Evolutionary conservation across 2,329 filamentous ascomycete species (phyloP).

Genomic region (Xenoacremonium recifei): DNA sequence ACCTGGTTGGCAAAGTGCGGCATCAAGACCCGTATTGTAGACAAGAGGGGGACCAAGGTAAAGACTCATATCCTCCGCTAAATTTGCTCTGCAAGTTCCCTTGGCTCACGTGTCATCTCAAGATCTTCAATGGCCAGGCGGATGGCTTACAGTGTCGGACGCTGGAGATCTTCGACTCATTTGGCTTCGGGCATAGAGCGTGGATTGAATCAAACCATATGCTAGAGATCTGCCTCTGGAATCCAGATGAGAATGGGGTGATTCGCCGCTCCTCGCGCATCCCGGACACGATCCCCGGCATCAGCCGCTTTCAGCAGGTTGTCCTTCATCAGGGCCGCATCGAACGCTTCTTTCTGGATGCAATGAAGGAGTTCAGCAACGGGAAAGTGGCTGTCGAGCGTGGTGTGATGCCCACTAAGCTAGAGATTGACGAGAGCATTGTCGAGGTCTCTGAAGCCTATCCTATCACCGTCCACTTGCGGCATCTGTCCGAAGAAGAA

Average conservation of each 20-base stretch:
- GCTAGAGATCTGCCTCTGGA: slow-evolving; percentile 59
- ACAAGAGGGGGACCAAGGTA: slow-evolving; percentile 37
- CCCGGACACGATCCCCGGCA: slow-evolving; percentile 59
- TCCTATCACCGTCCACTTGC: not conserved
- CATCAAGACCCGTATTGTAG: slow-evolving; percentile 42
- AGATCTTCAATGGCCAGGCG: slow-evolving; percentile 44
- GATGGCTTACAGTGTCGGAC: slow-evolving; percentile 59
- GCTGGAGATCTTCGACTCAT: slow-evolving; percentile 69
- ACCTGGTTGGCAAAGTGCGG: slow-evolving; percentile 42
- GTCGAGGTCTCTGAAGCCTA: not conserved
- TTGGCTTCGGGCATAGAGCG: slow-evolving; percentile 62
- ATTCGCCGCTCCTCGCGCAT: slow-evolving; percentile 60
- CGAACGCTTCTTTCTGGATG: not conserved
- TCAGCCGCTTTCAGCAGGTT: slow-evolving; percentile 63
- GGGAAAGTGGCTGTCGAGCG: not conserved
- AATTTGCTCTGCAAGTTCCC: slow-evolving; percentile 28
- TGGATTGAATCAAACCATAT: slow-evolving; percentile 68
- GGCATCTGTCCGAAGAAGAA: not conserved
- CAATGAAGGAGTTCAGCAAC: not conserved
- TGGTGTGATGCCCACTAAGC: not conserved
- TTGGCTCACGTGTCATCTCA: not conserved
- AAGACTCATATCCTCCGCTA: not conserved
- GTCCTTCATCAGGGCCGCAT: slow-evolving; percentile 51
- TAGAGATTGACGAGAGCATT: not conserved
- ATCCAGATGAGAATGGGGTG: slow-evolving; percentile 57